A percentile compares a stretch with the other conserved stretches of the same genome.
These are phyloP conservation scores for Lipomyces anomalus DNA, from an alignment of 805 yeast species.

Conservation along the genomic window DNA sequence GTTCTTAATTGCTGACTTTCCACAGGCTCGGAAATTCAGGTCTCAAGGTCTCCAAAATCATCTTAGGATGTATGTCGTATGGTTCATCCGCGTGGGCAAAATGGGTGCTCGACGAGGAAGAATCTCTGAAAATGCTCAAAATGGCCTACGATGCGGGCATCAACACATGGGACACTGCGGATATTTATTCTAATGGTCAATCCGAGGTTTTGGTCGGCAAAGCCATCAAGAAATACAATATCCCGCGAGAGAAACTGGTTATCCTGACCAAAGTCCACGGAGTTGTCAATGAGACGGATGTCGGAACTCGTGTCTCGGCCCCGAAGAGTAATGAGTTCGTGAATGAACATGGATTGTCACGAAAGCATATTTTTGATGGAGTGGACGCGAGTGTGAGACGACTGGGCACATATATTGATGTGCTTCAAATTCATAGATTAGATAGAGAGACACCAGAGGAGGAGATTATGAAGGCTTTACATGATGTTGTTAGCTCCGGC, in stretches of 20 bases:
- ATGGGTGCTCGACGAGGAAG: conserved; percentile 19
- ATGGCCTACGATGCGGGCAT: conserved; percentile 34
- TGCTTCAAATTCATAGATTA: conserved; percentile 52
- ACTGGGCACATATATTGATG: conserved; percentile 45
- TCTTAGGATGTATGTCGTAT: conserved; percentile 23
- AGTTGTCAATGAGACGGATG: conserved; percentile 13
- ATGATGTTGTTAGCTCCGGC: conserved; percentile 47
- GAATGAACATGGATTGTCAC: conserved; percentile 41
- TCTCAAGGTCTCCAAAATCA: conserved; percentile 17
- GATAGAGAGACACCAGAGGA: conserved; percentile 44
- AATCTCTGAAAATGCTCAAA: conserved; percentile 18
- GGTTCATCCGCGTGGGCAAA: conserved; percentile 22
- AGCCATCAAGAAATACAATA: conserved; percentile 47
- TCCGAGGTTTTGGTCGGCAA: conserved; percentile 45
- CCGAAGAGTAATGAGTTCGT: conserved; percentile 1
- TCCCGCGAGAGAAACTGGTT: conserved; percentile 49
- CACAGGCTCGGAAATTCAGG: conserved; percentile 22
- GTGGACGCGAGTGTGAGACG: conserved; percentile 36
- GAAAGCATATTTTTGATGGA: conserved; percentile 44
- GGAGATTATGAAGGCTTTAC: conserved; percentile 52
- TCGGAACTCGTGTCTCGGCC: background rate
- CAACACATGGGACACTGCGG: conserved; percentile 43
- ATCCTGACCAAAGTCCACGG: conserved; percentile 44
- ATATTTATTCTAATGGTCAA: conserved; percentile 41
- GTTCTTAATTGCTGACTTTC: too few relatives aligned